A percentile compares a stretch with the other conserved stretches of the same genome.
Conservation (phyloP, 805 yeast genomes). For the Yueomyces sinensis region DNA sequence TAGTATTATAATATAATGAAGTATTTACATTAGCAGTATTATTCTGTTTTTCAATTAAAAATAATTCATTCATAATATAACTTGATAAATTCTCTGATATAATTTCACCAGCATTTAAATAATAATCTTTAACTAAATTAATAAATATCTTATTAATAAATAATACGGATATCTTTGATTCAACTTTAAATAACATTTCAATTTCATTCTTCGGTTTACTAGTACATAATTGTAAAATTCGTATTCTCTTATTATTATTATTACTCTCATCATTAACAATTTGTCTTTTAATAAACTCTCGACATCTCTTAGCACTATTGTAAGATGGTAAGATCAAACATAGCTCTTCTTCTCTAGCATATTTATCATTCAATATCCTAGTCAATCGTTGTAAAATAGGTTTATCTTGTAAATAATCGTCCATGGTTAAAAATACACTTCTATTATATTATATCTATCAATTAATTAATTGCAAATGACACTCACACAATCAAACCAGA, state of each 20-base stretch:
- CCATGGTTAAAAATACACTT: too few species aligned
- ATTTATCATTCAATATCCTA: conserved; percentile 40
- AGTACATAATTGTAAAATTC: conserved; percentile 64
- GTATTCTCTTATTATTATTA: conserved; percentile 22
- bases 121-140: conserved; percentile 65
- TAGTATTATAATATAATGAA: too few species aligned
- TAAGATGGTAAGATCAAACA: conserved; percentile 70
- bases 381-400: too few species aligned
- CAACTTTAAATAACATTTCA: conserved; percentile 47
- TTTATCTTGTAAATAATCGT: too few species aligned
- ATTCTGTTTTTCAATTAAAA: conserved; percentile 24
- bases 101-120: conserved; percentile 99
- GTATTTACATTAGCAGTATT: conserved; percentile 2
- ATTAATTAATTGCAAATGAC: too few species aligned
- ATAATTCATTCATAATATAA: conserved; percentile 55
- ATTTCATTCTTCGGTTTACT: conserved; percentile 48
- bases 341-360: conserved; percentile 68
- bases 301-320: conserved; percentile 68
- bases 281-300: conserved; percentile 54
- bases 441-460: too few species aligned
- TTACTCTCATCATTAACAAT: conserved; percentile 12
- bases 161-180: conserved; percentile 64
- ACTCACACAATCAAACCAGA: too few species aligned
- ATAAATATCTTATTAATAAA: conserved; percentile 52
- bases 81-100: conserved; percentile 83